phyloP scores from a whole-genome alignment of 768 basidiomycete species.

The Psilocybe tampanensis region DNA sequence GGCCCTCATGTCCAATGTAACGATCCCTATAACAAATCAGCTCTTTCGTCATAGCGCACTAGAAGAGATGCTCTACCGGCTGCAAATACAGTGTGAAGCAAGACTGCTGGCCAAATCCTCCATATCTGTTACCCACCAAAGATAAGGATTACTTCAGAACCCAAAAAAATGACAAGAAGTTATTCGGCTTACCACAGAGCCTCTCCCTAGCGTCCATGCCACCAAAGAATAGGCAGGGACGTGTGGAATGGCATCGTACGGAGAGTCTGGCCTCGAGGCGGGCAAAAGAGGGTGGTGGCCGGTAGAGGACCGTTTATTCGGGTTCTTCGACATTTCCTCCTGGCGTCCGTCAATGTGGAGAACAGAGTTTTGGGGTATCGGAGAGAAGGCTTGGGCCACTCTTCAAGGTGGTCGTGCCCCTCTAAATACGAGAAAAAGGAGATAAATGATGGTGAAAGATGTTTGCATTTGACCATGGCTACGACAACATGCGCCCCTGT shows the following conservation, averaged over 20 bases:
- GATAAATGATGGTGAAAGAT: too few species aligned
- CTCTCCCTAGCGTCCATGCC: constrained; percentile 35
- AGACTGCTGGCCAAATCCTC: constrained; percentile 68
- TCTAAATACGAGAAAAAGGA: too few species aligned
- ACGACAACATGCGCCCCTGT: neutral
- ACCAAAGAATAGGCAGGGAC: constrained; percentile 29
- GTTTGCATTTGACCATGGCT: neutral
- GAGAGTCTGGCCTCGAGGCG: constrained; percentile 25
- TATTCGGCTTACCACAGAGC: constrained; percentile 28
- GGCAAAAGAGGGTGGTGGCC: constrained; percentile 26
- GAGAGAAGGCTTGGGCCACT: too few species aligned
- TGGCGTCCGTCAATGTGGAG: too few species aligned
- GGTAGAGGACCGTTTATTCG: constrained; percentile 19
- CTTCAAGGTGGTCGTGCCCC: too few species aligned
- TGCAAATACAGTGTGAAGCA: constrained; percentile 63
- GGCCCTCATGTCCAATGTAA: constrained; percentile 42
- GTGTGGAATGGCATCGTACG: constrained; percentile 18
- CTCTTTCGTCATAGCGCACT: neutral
- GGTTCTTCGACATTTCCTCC: neutral
- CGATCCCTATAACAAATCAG: constrained; percentile 35
- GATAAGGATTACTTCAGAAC: neutral
- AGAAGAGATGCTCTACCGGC: constrained; percentile 32
- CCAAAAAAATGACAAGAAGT: neutral
- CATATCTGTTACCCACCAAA: constrained; percentile 40
- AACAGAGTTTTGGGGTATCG: too few species aligned